A percentile compares a stretch with the other conserved stretches of the same genome.
These are phyloP conservation scores for Suhomyces canberraensis DNA, from an alignment of 805 yeast genomes.

Conservation along the genomic window DNA sequence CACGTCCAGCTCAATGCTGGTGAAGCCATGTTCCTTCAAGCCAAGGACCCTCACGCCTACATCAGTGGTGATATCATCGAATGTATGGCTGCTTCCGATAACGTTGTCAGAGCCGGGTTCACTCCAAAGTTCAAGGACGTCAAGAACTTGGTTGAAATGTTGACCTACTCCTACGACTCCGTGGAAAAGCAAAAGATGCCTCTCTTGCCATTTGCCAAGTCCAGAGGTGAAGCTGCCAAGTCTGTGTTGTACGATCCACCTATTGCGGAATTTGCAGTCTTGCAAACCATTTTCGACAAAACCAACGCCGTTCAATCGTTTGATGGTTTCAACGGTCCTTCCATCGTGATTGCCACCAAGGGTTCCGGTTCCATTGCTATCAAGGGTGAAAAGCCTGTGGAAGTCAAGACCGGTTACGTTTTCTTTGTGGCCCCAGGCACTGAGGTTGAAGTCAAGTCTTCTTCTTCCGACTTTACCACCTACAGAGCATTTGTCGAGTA, in stretches of 20 bases:
- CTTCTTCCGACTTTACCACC: constrained; percentile 59
- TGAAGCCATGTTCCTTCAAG: constrained; percentile 94
- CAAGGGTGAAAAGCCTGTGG: constrained; percentile 33
- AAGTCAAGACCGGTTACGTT: constrained; percentile 69
- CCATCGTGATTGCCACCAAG: constrained; percentile 77
- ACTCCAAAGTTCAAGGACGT: constrained; percentile 99
- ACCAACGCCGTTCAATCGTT: constrained; percentile 52
- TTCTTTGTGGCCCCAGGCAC: constrained; percentile 81
- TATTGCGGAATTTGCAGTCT: constrained; percentile 92
- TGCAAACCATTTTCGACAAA: constrained; percentile 66
- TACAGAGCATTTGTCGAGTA: constrained; percentile 86
- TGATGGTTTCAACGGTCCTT: constrained; percentile 77
- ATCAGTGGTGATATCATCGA: constrained; percentile 96
- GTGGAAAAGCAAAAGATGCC: constrained; percentile 93
- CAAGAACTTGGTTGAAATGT: constrained; percentile 79
- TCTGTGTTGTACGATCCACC: constrained; percentile 87
- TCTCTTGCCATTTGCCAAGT: constrained; percentile 53
- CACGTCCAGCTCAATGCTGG: constrained; percentile 81
- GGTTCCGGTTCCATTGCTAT: constrained; percentile 66
- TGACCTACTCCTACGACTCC: constrained; percentile 84
- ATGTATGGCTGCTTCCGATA: constrained; percentile 99
- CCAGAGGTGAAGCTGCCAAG: constrained; percentile 59
- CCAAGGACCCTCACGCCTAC: constrained; percentile 98
- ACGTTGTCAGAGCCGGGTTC: constrained; percentile 97
- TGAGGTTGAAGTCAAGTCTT: constrained; percentile 56